Base-by-base conservation (phyloP, 2,329 filamentous ascomycete genomes). In the Myriangium duriaei region DNA sequence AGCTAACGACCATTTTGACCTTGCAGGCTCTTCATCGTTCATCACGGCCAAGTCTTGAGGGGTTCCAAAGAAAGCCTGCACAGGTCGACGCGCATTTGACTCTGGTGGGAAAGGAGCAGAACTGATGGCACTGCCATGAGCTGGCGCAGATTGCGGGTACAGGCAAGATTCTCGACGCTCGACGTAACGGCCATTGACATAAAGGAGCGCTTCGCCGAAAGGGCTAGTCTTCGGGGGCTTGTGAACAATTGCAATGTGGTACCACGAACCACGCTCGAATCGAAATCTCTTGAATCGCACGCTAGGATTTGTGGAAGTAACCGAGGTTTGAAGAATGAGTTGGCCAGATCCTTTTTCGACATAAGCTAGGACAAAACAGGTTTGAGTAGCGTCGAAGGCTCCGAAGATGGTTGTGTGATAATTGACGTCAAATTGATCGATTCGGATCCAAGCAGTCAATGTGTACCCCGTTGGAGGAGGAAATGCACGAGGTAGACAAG, bases 321-420 rank as follows among this genome's bases (percentile, higher is more conserved):
- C 81, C 12, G 91, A 95, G 5, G 92, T 96, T 61, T 98, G 91
- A 4, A 98, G 66, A 48, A 98, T 98, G 48, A 98, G 81, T 59
- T 94, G 91, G 43, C 74, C 82, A 2, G 85, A 93, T 56, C 95
- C 87, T 53, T 81, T 86, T 56, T 98, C 92, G 28, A 98, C 69
- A 53, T 98, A 98, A 43, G 86, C 79, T 49, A 98, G 74, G 24
- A 98, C 64, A 52, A 98, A 98, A 58, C 91, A 98, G 4, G 83
- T 85, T 57, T 96, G 88, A 4, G 76, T 85, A 3, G 79, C 70
- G 60, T 98, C 91, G 58, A 92, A 96, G 6, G 91, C 84, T 16
- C 91, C 91, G 56, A 98, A 98, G 11, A 98, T 72, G 0, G 91
- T 98, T 0, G 91, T 98, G 57, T 98, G 91, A 11, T 81, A 78